These are phyloP conservation scores for Erysimum pusillum DNA, from an alignment of 441 rosid species.

Conservation along the genomic window DNA sequence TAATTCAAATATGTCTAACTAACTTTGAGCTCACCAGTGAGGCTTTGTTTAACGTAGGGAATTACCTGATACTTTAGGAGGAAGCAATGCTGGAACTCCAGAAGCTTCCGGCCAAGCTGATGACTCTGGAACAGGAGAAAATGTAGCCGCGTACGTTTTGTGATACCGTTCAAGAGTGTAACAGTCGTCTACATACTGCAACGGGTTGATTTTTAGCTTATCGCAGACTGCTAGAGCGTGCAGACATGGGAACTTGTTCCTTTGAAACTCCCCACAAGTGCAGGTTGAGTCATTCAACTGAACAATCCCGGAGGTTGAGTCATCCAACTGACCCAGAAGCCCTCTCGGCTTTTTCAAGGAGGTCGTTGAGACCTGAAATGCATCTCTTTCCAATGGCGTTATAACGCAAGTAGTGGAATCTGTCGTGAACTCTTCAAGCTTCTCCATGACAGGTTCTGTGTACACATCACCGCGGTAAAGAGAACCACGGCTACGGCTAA, in stretches of 20 bases:
- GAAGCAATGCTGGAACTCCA: slow-evolving; percentile 1
- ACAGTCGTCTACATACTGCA: slow-evolving; percentile 8
- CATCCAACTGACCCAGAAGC: not conserved
- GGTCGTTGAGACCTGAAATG: not conserved
- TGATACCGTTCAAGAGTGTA: not conserved
- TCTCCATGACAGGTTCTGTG: not conserved
- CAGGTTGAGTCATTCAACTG: not conserved
- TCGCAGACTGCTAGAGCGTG: not conserved
- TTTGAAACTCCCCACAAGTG: not conserved
- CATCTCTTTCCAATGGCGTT: not conserved
- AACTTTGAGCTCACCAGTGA: not conserved
- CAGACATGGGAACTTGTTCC: not conserved
- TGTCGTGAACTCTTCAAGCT: not conserved
- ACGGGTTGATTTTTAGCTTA: not conserved
- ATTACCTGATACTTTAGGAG: not conserved
- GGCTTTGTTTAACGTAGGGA: too few relatives aligned
- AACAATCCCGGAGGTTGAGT: not conserved
- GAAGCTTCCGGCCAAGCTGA: slow-evolving; percentile 1
- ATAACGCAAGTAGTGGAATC: not conserved
- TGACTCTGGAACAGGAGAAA: not conserved
- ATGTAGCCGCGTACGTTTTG: not conserved
- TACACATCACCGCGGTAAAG: not conserved
- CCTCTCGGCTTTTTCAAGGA: not conserved
- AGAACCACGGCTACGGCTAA: not conserved
- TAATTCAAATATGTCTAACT: not conserved